These are phyloP conservation scores for Yamadazyma aaseri DNA, from an alignment of 1,139 yeast species.

Conservation along the genomic window DNA sequence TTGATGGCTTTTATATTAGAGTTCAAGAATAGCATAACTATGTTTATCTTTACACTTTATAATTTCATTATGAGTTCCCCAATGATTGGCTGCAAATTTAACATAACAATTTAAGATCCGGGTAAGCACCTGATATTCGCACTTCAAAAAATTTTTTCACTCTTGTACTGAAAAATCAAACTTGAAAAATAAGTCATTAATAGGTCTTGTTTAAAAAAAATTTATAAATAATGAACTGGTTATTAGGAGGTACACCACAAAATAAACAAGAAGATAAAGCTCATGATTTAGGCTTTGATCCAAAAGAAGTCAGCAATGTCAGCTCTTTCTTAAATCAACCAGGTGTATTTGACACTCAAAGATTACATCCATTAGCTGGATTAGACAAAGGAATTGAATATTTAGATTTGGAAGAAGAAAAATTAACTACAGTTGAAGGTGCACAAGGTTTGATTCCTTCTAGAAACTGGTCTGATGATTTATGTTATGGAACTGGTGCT, in stretches of 20 bases:
- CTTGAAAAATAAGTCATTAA: no score
- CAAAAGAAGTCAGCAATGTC: slow-evolving; percentile 63
- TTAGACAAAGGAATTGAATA: slow-evolving; percentile 88
- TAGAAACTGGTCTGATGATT: slow-evolving; percentile 95
- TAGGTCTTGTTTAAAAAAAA: background rate
- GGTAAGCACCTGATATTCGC: no score
- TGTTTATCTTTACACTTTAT: no score
- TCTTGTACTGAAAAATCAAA: background rate
- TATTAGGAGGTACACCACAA: slow-evolving; percentile 49
- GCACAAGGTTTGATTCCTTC: slow-evolving; percentile 89
- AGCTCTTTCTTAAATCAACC: slow-evolving; percentile 59
- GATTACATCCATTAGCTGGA: slow-evolving; percentile 92
- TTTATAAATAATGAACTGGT: slow-evolving; percentile 39
- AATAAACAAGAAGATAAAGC: slow-evolving; percentile 20
- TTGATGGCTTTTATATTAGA: background rate
- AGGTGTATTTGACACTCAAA: slow-evolving; percentile 65
- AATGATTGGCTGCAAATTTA: slow-evolving; percentile 5
- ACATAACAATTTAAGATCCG: no score
- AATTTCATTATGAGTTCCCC: background rate
- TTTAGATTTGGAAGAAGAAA: slow-evolving; percentile 81
- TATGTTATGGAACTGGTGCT: slow-evolving; percentile 97
- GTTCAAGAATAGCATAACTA: no score
- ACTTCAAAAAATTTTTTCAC: slow-evolving; percentile 5
- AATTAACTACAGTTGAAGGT: slow-evolving; percentile 73
- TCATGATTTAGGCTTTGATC: slow-evolving; percentile 62